Evolutionary conservation across 345 rosid genomes (phyloP), one percentile per base, ranked within the genome.

Genomic region (Durio zibethinus): DNA sequence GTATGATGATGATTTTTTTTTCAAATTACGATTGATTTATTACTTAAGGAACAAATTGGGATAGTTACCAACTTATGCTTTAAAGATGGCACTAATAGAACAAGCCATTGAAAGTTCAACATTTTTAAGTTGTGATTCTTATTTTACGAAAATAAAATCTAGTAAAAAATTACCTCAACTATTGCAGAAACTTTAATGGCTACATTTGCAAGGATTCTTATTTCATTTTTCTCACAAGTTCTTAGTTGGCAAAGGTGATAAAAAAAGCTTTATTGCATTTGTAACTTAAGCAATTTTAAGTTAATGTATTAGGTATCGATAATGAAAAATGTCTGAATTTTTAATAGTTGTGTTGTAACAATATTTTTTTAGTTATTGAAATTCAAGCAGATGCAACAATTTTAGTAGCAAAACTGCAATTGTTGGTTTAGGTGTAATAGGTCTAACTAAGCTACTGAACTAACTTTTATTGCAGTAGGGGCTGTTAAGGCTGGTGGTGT

Each of bases 221-320:
- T 88, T 38, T 90, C 94, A 36, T 88, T 94, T 38, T 94, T 93
- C 85, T 97, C 97, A 12, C 88, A 79, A 81, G 95, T 91, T 35
- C 89, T 95, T 35, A 85, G 90, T n/a, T 14, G 98, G 94, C 77
- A 86, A 84, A 92, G 98, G 97, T 92, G 72, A 35, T 42, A 4
- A 21, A 20, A 72, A 50, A 2, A 33, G 36, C 60, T 54, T 45
- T 0, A 42, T 74, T 63, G 27, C 70, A 56, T 40, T 10, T 40
- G 7, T 0, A 40, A 40, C 10, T 40, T 40, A 40, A 48, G n/a
- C n/a, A 48, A 15, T 45, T 45, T 45, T 12, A 45, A 45, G 50
- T 45, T 45, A 4, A 45, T 45, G 15, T 45, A 11, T 16, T 12
- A 1, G 15, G 16, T 45, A 45, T 45, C 15, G 2, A 4, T 45